A percentile compares a stretch with the other conserved stretches of the same genome.
These are phyloP conservation scores for Termitomyces sp. DNA, from an alignment of 768 basidiomycete genomes.

Conservation along the genomic window DNA sequence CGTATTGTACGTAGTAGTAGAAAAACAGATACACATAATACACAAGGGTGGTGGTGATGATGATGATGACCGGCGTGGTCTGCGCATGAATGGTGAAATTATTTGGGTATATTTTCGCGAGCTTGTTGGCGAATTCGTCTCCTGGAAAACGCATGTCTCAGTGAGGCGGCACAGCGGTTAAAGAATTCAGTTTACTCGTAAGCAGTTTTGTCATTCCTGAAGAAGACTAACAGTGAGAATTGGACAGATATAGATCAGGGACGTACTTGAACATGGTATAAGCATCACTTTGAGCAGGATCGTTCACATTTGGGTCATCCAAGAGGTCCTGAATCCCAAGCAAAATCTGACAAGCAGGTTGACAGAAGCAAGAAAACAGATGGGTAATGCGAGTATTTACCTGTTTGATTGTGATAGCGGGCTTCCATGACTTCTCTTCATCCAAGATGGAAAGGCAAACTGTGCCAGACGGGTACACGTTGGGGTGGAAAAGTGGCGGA, in stretches of 20 bases:
- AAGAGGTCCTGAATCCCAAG: constrained; percentile 95
- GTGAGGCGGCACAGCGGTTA: not conserved
- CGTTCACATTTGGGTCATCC: constrained; percentile 93
- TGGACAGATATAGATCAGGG: not conserved
- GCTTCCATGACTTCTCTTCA: constrained; percentile 99
- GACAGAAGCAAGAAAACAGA: not conserved
- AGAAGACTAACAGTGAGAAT: constrained; percentile 8
- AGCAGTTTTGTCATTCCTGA: constrained; percentile 87
- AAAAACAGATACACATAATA: constrained; percentile 3
- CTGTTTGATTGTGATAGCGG: constrained; percentile 98
- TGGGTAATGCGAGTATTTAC: constrained; percentile 31
- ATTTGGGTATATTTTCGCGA: constrained; percentile 86
- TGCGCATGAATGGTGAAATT: constrained; percentile 13
- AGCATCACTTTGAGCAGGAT: constrained; percentile 97
- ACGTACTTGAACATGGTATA: constrained; percentile 98
- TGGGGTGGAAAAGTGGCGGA: constrained; percentile 95
- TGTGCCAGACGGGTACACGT: constrained; percentile 98
- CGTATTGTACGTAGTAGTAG: constrained; percentile 1
- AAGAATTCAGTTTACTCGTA: constrained; percentile 64
- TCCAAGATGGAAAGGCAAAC: constrained; percentile 97
- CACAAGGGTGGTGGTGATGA: not conserved
- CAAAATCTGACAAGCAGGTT: constrained; percentile 58
- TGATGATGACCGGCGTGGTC: too few relatives aligned
- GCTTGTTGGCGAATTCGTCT: constrained; percentile 82
- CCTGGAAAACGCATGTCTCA: constrained; percentile 31